Evolutionary conservation across 2,329 filamentous ascomycete genomes (phyloP), one percentile per base, ranked within the genome.

Genomic region (Dothistroma pini): DNA sequence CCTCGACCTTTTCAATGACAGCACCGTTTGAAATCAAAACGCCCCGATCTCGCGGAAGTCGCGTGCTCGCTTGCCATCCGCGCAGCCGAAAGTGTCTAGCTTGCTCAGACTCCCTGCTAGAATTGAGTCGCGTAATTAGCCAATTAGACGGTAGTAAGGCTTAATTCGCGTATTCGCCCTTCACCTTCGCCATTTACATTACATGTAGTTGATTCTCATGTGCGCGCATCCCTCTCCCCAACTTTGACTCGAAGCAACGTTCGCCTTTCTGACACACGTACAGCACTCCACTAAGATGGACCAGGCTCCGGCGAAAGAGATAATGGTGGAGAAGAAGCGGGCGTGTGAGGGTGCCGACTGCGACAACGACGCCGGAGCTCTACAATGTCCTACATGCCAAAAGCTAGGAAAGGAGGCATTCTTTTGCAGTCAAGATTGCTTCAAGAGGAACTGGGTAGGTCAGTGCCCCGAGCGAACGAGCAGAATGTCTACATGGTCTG

Each of bases 401-500:
- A 97, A 96, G 79, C 81, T 93, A 50, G 90, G 89, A 57, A 88
- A 93, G 74, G 91, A 95, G 72, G 96, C 91, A 80, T 97, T 87
- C 79, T 99, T 97, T 80, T 99, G 95, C 81, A 92, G 92, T 31
- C 95, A 99, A 77, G 95, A 97, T 70, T 99, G 95, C 82, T 99
- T 99, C 80, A 97, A 97, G 83, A 89, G 87, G 77, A 99, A 92
- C 81, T 99, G 95, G 95, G 95, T 97, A 86, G 68, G 74, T 74
- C 63, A 70, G 68, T 72, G 63, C 44, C 57, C 22, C 53, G 31
- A 52, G 48, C 32, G 38, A 52, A 49, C 74, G 62, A 50, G 69
- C 29, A 41, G 53, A 19, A 48, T 16, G 38, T 10, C n/a, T 21
- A 50, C 25, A 49, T 48, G 38, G 29, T 6, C n/a, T 12, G 22